Evolutionary conservation across 345 rosid genomes (phyloP), one percentile per base, ranked within the genome.

Genomic region (Limnanthes douglasii): DNA sequence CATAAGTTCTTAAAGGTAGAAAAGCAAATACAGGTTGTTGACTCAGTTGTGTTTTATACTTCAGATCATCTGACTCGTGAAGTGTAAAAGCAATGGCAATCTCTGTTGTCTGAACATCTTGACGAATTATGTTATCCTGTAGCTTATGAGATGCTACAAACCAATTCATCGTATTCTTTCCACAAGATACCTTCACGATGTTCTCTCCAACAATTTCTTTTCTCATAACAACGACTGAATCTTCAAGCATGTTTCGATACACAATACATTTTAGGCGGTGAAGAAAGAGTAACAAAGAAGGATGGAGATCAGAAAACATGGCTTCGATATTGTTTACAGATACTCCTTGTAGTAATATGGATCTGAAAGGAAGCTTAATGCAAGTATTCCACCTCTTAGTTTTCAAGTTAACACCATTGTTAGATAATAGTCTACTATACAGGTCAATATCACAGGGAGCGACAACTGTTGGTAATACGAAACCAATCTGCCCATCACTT

Each of bases 1-100:
- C 97, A 37, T 88, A 88, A 11, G 90, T 74, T 67, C 97, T 69
- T 11, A 86, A 52, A 51, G 97, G 97, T 61, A 86, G 97, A 69
- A 68, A 86, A 31, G 97, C 69, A 66, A 83, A 88, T 45, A 79
- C 93, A 18, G 95, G 95, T 48, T 88, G 95, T 46, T 59, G 72
- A 38, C 58, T 64, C 45, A 83, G 60, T 45, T 43, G 37, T 21
- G 95, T 80, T 53, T 12, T 31, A 51, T 83, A 88, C 24, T 43
- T 62, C 50, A 80, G 78, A 31, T 63, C 50, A 30, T 68, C 71
- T 11, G 48, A 58, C 56, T 79, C 65, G 56, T 78, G 61, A n/a
- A 88, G 75, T 6, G 88, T 72, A 45, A 88, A 76, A 35, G 90
- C 95, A 45, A 83, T 47, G 20, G 93, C 62, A 40, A 88, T 79